Evolutionary conservation across 768 basidiomycete species (phyloP).

Genomic region (Tubosaeta sp.): DNA sequence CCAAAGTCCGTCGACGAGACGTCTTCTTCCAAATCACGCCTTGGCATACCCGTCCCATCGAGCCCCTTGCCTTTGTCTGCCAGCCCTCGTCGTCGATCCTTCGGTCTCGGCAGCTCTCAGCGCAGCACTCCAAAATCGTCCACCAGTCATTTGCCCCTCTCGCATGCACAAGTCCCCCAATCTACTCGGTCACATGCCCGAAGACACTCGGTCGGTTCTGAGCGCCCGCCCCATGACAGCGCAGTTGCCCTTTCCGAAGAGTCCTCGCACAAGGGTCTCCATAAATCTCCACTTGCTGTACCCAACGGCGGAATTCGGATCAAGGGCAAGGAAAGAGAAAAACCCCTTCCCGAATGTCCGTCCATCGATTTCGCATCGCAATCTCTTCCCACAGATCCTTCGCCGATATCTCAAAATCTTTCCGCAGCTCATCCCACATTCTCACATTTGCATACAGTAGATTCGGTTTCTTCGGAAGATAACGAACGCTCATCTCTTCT

Average conservation of each 20-base stretch:
- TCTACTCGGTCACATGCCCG: constrained; percentile 21
- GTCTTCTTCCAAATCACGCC: constrained; percentile 14
- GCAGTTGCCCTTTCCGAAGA: constrained; percentile 32
- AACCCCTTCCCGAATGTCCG: constrained; percentile 9
- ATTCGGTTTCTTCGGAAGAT: constrained; percentile 25
- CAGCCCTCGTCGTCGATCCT: constrained; percentile 31
- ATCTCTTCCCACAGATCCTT: constrained; percentile 21
- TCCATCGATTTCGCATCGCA: constrained; percentile 16
- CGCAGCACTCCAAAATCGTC: constrained; percentile 29
- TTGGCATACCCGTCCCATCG: constrained; percentile 27
- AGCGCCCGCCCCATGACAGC: constrained; percentile 30
- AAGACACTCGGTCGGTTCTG: constrained; percentile 28
- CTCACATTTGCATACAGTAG: constrained; percentile 22
- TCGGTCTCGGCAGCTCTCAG: constrained; percentile 28
- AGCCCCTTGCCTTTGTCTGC: constrained; percentile 30
- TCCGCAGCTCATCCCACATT: constrained; percentile 2
- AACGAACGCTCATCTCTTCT: constrained; percentile 26
- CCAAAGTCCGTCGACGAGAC: constrained; percentile 26
- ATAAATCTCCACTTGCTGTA: constrained; percentile 9
- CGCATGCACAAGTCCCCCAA: constrained; percentile 11
- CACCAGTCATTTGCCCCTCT: constrained; percentile 24
- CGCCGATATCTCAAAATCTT: constrained; percentile 11
- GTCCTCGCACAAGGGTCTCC: constrained; percentile 6
- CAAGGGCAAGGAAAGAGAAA: constrained; percentile 29
- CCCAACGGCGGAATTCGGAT: constrained; percentile 14